Percentiles rank a stretch among this genome's conserved stretches.
Evolutionary conservation across 2,329 filamentous ascomycete genomes (phyloP).

Genomic region (Penicillium sp.): DNA sequence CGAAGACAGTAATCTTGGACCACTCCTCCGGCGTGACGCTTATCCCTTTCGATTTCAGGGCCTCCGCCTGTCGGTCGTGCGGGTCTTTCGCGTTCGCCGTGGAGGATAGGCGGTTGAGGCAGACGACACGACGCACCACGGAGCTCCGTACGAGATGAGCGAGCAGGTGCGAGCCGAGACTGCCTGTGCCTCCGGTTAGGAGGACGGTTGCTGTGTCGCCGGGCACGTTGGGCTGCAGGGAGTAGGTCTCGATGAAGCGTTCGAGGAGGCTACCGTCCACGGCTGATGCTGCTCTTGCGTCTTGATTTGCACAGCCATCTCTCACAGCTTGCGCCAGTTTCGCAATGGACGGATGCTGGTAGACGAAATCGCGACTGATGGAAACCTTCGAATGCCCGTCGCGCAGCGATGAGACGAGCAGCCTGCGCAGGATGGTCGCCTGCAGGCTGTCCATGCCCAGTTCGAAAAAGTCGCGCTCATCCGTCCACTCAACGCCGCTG

Average conservation of each 20-base stretch:
- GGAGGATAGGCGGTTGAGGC: slow-evolving; percentile 49
- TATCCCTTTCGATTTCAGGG: slow-evolving; percentile 35
- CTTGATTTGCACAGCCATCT: not conserved
- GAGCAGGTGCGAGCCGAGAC: slow-evolving; percentile 47
- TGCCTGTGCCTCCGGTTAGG: slow-evolving; percentile 48
- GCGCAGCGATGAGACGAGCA: not conserved
- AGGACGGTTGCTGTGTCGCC: slow-evolving; percentile 33
- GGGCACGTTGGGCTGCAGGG: not conserved
- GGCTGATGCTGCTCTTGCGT: too few relatives aligned
- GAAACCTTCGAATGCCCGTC: not conserved
- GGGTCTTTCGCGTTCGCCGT: not conserved
- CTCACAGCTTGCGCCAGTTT: not conserved
- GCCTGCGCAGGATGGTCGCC: not conserved
- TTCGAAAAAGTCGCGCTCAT: slow-evolving; percentile 2
- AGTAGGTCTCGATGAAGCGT: not conserved
- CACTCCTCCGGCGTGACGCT: slow-evolving; percentile 17
- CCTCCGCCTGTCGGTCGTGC: slow-evolving; percentile 39
- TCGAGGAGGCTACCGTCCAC: not conserved
- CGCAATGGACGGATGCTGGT: not conserved
- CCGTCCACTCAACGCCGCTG: not conserved
- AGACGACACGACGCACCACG: slow-evolving; percentile 44
- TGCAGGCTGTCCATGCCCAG: slow-evolving; percentile 8
- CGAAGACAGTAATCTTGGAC: slow-evolving; percentile 52
- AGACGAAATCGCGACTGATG: not conserved
- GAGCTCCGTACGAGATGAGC: slow-evolving; percentile 37